Evolutionary conservation across 164 flowering plant genomes (phyloP), one percentile per base, ranked within the genome.

Genomic region (Hamamelis virginiana): DNA sequence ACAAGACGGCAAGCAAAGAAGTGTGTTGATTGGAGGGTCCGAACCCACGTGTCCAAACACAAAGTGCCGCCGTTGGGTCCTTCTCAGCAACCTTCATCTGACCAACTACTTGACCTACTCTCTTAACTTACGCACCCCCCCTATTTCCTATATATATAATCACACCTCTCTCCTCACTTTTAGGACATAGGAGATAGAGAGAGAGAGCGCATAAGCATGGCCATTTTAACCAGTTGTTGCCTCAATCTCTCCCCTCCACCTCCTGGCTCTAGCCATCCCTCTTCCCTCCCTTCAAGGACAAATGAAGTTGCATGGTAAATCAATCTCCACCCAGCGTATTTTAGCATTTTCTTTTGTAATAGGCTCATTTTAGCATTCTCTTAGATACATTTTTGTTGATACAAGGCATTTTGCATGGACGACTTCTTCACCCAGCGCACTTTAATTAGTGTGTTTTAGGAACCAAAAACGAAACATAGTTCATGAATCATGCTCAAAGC

Each of bases 201-300:
- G 14, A 8, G 58, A 55, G 27, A 21, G 58, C 1, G 58, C 19
- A 5, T 19, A 8, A n/a, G 22, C 0, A 76, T 76, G 79, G 79
- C 64, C 9, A 21, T 73, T 16, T 57, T 65, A 48, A 26, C 63
- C 14, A 65, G 68, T 62, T 69, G 73, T 69, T 72, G 75, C 66
- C 73, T 78, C 33, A 78, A 71, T 48, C 48, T 75, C 22, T 15
- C 58, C 41, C 68, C 70, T 67, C 75, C 72, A 21, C 18, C 22
- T 9, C 12, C 56, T 19, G 1, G 15, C 14, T 26, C 71, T 5
- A 15, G 14, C n/a, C n/a, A n/a, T 11, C 16, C 19, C 23, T 3
- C 67, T 47, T 23, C 65, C 27, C 28, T 44, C 16, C 9, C 50
- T 27, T 18, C 67, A 5, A 57, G 28, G 53, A 8, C 26, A 38